phyloP scores from a whole-genome alignment of 2,329 filamentous ascomycete genomes.

The Botrytis paeoniae region DNA sequence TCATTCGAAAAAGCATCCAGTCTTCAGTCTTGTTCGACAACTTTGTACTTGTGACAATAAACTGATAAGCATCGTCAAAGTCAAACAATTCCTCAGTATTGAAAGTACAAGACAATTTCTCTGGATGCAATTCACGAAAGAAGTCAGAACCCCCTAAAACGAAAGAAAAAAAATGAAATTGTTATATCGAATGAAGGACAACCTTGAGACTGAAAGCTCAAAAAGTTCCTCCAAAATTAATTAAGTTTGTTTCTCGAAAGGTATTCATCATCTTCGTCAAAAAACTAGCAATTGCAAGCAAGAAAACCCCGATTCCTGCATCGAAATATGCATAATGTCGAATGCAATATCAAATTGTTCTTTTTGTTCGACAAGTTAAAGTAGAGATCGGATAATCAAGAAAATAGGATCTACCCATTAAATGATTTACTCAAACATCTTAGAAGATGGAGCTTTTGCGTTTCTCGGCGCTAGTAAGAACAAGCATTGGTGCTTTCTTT shows the following conservation, averaged over 20 bases:
- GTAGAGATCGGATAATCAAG: slow-evolving; percentile 35
- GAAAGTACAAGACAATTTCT: background rate
- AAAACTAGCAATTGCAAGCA: slow-evolving; percentile 24
- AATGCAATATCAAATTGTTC: slow-evolving; percentile 42
- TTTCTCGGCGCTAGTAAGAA: slow-evolving; percentile 87
- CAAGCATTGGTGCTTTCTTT: slow-evolving; percentile 81
- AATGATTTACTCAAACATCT: slow-evolving; percentile 28
- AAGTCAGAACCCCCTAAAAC: background rate
- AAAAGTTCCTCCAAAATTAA: slow-evolving; percentile 17
- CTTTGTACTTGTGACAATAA: background rate
- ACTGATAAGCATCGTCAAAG: background rate
- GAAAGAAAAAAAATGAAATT: background rate
- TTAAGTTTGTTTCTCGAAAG: slow-evolving; percentile 16
- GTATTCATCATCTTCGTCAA: slow-evolving; percentile 36
- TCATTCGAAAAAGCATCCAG: background rate
- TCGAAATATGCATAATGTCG: slow-evolving; percentile 38
- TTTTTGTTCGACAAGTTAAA: slow-evolving; percentile 22
- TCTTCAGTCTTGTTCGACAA: background rate
- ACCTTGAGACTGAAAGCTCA: background rate
- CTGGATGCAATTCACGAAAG: background rate
- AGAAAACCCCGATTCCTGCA: slow-evolving; percentile 20
- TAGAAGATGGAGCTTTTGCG: slow-evolving; percentile 70
- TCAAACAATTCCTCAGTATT: background rate
- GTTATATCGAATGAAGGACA: slow-evolving; percentile 10
- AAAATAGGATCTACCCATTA: slow-evolving; percentile 38